Base-by-base conservation (phyloP, 1,284 basidiomycete genomes). In the Somion occarium region DNA sequence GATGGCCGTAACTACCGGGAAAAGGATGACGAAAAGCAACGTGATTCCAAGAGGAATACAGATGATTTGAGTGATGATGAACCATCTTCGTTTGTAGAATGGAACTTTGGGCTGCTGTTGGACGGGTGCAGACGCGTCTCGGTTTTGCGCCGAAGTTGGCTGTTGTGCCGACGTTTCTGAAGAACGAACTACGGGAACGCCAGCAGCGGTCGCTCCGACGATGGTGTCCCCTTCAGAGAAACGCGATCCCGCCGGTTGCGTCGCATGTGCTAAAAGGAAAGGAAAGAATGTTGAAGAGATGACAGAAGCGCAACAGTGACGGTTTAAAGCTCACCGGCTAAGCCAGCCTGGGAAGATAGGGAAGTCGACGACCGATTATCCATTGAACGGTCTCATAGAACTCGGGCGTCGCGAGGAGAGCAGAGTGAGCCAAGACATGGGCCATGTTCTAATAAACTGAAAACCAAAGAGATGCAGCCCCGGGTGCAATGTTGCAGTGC, bases 1-100 rank as follows among this genome's bases (percentile, higher is more conserved):
- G 53, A 86, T 82, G 38, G 84, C 83, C 45, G 69, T 73, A 50
- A 87, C 69, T 51, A 87, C 79, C 3, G 84, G 83, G 62, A 77
- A 87, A 20, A 85, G 64, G 23, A 85, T 48, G 52, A 86, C 76
- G 66, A 87, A 86, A 5, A 87, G 63, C 18, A 86, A 63, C 11
- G 73, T 79, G 49, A 88, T 83, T 38, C 69, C 76, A 15, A 86
- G 59, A 5, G 76, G 72, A 15, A 72, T 54, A 1, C 51, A 59
- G 23, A 75, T 53, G 47, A 65, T 44, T 48, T 58, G 59, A 41
- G 63, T 70, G 46, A 82, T 63, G 50, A 86, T 77, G 59, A 83
- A 74, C 64, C 65, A 69, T 37, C 64, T 65, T 52, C 66, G 64
- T 53, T 70, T 74, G 57, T 70, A 74, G 30, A 34, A 34, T 7